These are phyloP conservation scores for Arbutus unedo DNA, from an alignment of 148 eudicot species.

Conservation along the genomic window DNA sequence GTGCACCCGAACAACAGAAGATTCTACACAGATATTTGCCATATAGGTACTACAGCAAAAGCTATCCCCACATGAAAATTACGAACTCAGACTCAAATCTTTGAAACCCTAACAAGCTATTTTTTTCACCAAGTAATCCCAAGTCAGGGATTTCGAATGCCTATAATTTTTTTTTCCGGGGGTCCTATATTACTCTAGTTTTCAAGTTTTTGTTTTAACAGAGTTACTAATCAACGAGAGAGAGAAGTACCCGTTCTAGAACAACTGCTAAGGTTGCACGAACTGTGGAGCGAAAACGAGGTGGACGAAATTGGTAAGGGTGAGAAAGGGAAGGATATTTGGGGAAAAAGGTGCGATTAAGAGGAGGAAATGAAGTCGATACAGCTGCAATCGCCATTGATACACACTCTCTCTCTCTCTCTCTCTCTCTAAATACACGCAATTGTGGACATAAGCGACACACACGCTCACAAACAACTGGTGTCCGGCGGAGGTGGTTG, in stretches of 20 bases:
- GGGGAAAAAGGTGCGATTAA: conserved; percentile 24
- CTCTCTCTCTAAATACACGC: not conserved
- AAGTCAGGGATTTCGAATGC: not conserved
- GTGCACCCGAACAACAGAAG: no score
- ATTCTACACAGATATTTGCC: no score
- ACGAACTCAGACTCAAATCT: not conserved
- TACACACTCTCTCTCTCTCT: not conserved
- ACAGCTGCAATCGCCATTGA: conserved; percentile 25
- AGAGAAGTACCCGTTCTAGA: conserved; percentile 22
- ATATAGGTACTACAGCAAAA: not conserved
- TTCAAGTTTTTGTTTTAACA: not conserved
- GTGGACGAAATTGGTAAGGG: conserved; percentile 23
- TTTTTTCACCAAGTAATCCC: not conserved
- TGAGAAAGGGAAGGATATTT: conserved; percentile 22
- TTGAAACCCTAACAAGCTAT: not conserved
- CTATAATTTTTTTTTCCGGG: not conserved
- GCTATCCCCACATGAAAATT: not conserved
- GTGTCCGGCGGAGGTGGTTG: not conserved
- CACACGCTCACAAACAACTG: not conserved
- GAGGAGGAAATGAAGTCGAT: conserved; percentile 19
- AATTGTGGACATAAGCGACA: not conserved
- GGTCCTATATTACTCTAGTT: not conserved
- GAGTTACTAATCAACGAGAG: not conserved
- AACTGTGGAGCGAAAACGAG: conserved; percentile 22
- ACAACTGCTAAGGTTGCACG: conserved; percentile 32